These are phyloP conservation scores for Hymenoscyphus occultus DNA, from an alignment of 2,329 filamentous ascomycete species.

Conservation along the genomic window DNA sequence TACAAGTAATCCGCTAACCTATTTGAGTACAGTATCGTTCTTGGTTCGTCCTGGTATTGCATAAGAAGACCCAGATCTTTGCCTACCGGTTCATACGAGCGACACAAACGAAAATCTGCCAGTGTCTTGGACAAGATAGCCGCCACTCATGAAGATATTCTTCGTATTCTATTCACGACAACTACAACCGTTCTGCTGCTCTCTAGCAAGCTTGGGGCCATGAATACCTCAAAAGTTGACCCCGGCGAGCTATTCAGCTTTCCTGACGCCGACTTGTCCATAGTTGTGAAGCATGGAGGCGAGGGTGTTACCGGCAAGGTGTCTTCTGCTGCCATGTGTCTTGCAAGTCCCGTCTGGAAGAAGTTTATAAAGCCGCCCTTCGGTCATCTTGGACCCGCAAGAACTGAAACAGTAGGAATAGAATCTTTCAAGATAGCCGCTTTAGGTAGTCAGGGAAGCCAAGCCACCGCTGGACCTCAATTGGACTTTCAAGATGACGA, in stretches of 20 bases:
- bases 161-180: too few relatives aligned
- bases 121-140: too few relatives aligned
- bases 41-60: too few relatives aligned
- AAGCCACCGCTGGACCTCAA: not conserved
- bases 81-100: too few relatives aligned
- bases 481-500: slow-evolving; percentile 1
- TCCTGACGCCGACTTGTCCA: slow-evolving; percentile 6
- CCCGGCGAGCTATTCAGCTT: slow-evolving; percentile 5
- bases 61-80: too few relatives aligned
- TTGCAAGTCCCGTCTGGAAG: slow-evolving; percentile 20
- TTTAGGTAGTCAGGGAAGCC: not conserved
- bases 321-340: slow-evolving; percentile 12
- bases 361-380: slow-evolving; percentile 8
- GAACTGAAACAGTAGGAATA: too few relatives aligned
- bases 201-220: not conserved
- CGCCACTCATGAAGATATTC: too few relatives aligned
- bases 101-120: too few relatives aligned
- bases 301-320: slow-evolving; percentile 10
- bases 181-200: too few relatives aligned
- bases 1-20: too few relatives aligned
- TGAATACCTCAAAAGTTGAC: not conserved
- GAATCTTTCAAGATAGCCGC: not conserved
- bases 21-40: too few relatives aligned
- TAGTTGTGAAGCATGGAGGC: slow-evolving; percentile 10
- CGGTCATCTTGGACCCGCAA: too few relatives aligned